Evolutionary conservation across 257 asterid species (phyloP).

Genomic region (Ilex asprella): DNA sequence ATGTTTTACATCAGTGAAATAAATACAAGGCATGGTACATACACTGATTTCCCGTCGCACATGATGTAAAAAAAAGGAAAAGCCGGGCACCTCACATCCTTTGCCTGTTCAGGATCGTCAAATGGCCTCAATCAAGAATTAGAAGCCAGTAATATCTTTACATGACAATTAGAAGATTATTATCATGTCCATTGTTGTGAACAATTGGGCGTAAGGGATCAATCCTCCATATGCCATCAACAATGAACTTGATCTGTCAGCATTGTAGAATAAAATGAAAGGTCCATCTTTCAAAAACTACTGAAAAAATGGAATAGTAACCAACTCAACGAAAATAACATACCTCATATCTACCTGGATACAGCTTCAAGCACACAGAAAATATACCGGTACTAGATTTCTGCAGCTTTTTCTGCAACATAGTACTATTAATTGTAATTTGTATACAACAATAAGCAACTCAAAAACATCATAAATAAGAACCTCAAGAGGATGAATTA

Average conservation of each 20-base stretch:
- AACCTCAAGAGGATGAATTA: too few species aligned
- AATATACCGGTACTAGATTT: slow-evolving; percentile 59
- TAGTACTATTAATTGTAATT: slow-evolving; percentile 3
- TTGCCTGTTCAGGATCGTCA: too few species aligned
- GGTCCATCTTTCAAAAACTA: slow-evolving; percentile 3
- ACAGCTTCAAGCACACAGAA: slow-evolving; percentile 55
- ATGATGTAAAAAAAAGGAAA: too few species aligned
- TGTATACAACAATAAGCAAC: not conserved
- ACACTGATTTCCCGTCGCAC: too few species aligned
- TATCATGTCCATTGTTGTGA: slow-evolving; percentile 52
- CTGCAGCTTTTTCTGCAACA: slow-evolving; percentile 84
- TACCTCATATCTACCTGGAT: slow-evolving; percentile 96
- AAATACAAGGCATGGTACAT: too few species aligned
- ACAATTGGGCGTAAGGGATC: slow-evolving; percentile 74
- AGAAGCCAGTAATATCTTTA: slow-evolving; percentile 10
- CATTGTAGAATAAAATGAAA: not conserved
- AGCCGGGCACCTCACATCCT: too few species aligned
- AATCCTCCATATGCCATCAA: slow-evolving; percentile 77
- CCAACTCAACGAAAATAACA: not conserved
- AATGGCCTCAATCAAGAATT: too few species aligned
- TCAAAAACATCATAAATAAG: too few species aligned
- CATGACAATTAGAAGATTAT: slow-evolving; percentile 55
- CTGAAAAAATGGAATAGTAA: slow-evolving; percentile 4
- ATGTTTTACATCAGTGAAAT: too few species aligned
- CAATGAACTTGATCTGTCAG: slow-evolving; percentile 82